Conservation (phyloP, 139 green algal genomes). For the Edaphochlamys debaryana region DNA sequence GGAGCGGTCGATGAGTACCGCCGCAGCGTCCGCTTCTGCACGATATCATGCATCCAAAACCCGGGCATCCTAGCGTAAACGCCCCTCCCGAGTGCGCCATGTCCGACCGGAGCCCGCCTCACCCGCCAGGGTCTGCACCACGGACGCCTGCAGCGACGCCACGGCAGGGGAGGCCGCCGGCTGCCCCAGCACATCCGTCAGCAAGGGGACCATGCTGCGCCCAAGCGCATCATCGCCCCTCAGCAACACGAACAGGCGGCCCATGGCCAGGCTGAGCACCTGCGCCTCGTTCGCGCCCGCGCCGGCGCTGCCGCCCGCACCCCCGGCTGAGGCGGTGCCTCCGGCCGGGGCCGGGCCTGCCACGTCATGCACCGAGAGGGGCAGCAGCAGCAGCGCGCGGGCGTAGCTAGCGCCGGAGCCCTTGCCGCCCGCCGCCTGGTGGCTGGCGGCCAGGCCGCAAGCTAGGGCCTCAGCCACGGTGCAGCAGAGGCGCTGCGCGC, state of each 20-base stretch:
- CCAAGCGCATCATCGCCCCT: slow-evolving; percentile 16
- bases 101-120: neutral
- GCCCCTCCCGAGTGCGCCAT: neutral
- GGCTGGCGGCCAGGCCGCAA: slow-evolving; percentile 24
- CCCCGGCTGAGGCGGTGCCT: no score
- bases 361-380: slow-evolving; percentile 3
- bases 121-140: slow-evolving; percentile 38
- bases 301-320: neutral
- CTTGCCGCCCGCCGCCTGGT: no score
- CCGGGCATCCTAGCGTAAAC: no score
- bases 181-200: slow-evolving; percentile 40
- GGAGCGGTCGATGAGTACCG: no score
- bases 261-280: slow-evolving; percentile 39
- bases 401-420: slow-evolving; percentile 1
- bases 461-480: slow-evolving; percentile 39
- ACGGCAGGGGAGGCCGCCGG: neutral
- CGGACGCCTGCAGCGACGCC: slow-evolving; percentile 18
- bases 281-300: neutral
- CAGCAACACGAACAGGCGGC: slow-evolving; percentile 44
- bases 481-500: slow-evolving; percentile 46
- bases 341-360: no score
- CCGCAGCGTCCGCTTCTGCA: no score
- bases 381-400: slow-evolving; percentile 51
- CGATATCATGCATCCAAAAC: no score
- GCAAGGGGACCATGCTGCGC: slow-evolving; percentile 29